These are phyloP conservation scores for Blepharisma stoltei DNA, from an alignment of 73 alveolate species.

Conservation along the genomic window DNA sequence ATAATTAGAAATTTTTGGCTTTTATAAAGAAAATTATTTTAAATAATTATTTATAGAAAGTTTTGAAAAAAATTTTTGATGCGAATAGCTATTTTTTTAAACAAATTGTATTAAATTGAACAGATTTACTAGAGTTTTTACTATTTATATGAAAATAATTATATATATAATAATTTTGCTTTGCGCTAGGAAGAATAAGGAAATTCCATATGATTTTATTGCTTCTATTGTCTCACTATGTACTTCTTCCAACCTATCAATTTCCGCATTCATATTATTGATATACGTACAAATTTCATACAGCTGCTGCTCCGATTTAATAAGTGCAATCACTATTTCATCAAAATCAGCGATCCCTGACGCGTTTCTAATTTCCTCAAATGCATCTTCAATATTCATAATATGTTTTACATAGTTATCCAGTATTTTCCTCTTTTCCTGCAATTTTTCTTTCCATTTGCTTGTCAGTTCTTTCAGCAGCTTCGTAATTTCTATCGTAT, in stretches of 20 bases:
- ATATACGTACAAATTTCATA: conserved; percentile 56
- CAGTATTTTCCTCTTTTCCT: conserved; percentile 62
- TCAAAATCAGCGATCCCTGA: conserved; percentile 58
- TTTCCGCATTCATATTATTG: conserved; percentile 61
- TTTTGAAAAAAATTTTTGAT: too few species aligned
- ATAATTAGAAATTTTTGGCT: too few species aligned
- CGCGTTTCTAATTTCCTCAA: conserved; percentile 61
- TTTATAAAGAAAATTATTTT: too few species aligned
- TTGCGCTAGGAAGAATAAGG: too few species aligned
- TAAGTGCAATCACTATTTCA: conserved; percentile 66
- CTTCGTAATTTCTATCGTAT: conserved; percentile 8
- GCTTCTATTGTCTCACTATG: conserved; percentile 7
- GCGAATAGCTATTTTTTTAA: too few species aligned
- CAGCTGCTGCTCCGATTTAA: conserved; percentile 68
- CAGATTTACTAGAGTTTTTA: too few species aligned
- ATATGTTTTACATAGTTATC: conserved; percentile 62
- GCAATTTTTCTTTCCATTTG: conserved; percentile 54
- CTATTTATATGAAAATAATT: too few species aligned
- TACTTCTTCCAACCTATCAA: conserved; percentile 56
- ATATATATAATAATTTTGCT: too few species aligned
- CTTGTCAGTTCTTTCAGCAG: background rate
- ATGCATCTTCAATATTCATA: conserved; percentile 62
- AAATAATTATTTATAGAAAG: too few species aligned
- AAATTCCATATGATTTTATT: background rate
- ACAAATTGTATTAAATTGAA: too few species aligned